Evolutionary conservation across 2,329 filamentous ascomycete genomes (phyloP).

Genomic region (Xylariales sp.): DNA sequence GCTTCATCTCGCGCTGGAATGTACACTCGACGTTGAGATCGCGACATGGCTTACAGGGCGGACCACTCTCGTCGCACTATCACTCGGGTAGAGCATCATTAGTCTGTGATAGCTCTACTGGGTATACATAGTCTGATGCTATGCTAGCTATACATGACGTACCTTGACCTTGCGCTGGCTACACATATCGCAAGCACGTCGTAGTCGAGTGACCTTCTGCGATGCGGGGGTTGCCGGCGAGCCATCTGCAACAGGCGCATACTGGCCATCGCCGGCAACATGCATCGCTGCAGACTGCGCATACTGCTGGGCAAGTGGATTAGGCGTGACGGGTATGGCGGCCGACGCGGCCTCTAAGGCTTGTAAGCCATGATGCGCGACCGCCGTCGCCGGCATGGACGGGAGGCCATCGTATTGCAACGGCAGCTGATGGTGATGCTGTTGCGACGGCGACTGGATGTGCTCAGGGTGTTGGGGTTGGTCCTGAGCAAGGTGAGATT

Average conservation of each 20-base stretch:
- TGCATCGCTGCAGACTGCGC: conserved; percentile 27
- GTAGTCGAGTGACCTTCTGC: conserved; percentile 49
- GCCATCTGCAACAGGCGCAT: conserved; percentile 1
- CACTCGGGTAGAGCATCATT: neutral
- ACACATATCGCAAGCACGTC: conserved; percentile 58
- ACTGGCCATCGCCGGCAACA: conserved; percentile 19
- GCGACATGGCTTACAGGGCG: conserved; percentile 53
- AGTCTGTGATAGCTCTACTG: neutral
- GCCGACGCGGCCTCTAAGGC: conserved; percentile 7
- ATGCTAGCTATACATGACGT: no score
- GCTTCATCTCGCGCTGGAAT: conserved; percentile 52
- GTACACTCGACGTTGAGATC: conserved; percentile 56
- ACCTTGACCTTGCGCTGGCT: conserved; percentile 58
- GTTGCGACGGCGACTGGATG: conserved; percentile 1
- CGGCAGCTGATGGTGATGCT: conserved; percentile 2
- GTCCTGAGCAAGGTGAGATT: neutral
- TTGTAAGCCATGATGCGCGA: conserved; percentile 8
- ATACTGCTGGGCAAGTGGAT: conserved; percentile 25
- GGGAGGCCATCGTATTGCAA: conserved; percentile 9
- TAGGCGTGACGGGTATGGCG: conserved; percentile 7
- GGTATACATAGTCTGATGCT: neutral
- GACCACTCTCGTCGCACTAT: conserved; percentile 48
- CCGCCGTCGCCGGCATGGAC: conserved; percentile 10
- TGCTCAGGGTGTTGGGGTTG: neutral
- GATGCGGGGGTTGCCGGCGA: conserved; percentile 8